Evolutionary conservation across 345 rosid species (phyloP).

Genomic region (Syzygium aqueum): DNA sequence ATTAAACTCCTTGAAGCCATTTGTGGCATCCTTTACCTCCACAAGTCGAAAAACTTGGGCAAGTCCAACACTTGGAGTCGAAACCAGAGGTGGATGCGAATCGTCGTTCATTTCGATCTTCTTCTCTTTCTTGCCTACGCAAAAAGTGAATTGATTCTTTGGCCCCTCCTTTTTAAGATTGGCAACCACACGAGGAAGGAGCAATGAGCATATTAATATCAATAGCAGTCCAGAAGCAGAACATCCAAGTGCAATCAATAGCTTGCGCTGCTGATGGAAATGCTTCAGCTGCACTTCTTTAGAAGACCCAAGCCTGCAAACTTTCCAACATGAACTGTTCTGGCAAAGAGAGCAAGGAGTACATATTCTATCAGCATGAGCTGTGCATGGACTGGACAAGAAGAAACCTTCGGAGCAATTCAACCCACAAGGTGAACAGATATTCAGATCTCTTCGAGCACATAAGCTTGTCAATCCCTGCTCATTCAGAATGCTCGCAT

Average conservation of each 20-base stretch:
- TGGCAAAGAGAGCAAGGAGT: slow-evolving; percentile 90
- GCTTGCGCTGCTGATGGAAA: slow-evolving; percentile 33
- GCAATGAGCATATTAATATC: slow-evolving; percentile 37
- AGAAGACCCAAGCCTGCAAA: slow-evolving; percentile 45
- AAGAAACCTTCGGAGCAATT: slow-evolving; percentile 71
- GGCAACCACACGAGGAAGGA: slow-evolving; percentile 29
- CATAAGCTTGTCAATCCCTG: slow-evolving; percentile 70
- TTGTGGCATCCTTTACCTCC: slow-evolving; percentile 86
- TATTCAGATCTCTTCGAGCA: slow-evolving; percentile 48
- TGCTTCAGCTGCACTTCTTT: slow-evolving; percentile 18
- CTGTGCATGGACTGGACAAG: slow-evolving; percentile 68
- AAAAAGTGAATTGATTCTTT: slow-evolving; percentile 34
- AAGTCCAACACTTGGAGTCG: slow-evolving; percentile 39
- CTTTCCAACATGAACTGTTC: slow-evolving; percentile 67
- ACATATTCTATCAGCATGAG: slow-evolving; percentile 63
- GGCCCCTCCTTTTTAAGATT: slow-evolving; percentile 30
- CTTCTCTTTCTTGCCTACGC: slow-evolving; percentile 48
- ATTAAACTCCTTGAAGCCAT: slow-evolving; percentile 91
- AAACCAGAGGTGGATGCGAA: slow-evolving; percentile 24
- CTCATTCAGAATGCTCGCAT: slow-evolving; percentile 75
- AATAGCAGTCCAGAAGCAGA: slow-evolving; percentile 31
- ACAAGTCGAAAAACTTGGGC: slow-evolving; percentile 80
- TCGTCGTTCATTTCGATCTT: slow-evolving; percentile 24
- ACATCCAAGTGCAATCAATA: slow-evolving; percentile 36
- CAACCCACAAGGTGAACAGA: slow-evolving; percentile 69